Evolutionary conservation across 805 yeast genomes (phyloP).

Genomic region (Barnettozyma siamensis): DNA sequence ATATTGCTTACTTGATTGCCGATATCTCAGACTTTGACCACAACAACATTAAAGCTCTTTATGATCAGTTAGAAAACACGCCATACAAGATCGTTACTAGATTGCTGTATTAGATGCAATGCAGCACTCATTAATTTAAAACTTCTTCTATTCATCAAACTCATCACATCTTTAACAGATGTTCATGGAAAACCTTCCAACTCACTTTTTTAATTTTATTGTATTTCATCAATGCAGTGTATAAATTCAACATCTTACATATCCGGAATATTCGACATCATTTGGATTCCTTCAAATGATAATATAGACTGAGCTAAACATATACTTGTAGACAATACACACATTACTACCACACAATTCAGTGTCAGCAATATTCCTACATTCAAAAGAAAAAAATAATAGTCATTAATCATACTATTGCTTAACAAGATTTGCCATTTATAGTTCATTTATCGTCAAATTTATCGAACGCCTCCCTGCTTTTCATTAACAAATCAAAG

Average conservation of each 20-base stretch:
- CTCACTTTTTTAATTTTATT: neutral
- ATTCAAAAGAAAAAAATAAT: too few species aligned
- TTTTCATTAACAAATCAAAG: slow-evolving; percentile 42
- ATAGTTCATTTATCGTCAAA: slow-evolving; percentile 5
- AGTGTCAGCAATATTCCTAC: too few species aligned
- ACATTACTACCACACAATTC: too few species aligned
- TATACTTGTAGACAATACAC: too few species aligned
- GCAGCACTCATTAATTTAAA: neutral
- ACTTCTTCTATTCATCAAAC: neutral
- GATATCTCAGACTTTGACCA: slow-evolving; percentile 83
- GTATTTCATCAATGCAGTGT: neutral
- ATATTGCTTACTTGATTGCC: slow-evolving; percentile 96
- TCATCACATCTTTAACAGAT: slow-evolving; percentile 8
- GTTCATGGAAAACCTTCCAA: neutral
- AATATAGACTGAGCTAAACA: neutral
- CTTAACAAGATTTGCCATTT: too few species aligned
- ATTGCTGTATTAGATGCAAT: slow-evolving; percentile 60
- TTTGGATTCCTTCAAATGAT: neutral
- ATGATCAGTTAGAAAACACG: slow-evolving; percentile 82
- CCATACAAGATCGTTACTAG: slow-evolving; percentile 90
- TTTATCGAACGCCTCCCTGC: slow-evolving; percentile 12
- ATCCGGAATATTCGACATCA: slow-evolving; percentile 12
- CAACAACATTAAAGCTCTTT: slow-evolving; percentile 76
- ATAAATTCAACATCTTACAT: slow-evolving; percentile 1
- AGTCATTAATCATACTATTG: too few species aligned